These are phyloP conservation scores for Monosporascus sp. DNA, from an alignment of 2,329 filamentous ascomycete species.

Conservation along the genomic window DNA sequence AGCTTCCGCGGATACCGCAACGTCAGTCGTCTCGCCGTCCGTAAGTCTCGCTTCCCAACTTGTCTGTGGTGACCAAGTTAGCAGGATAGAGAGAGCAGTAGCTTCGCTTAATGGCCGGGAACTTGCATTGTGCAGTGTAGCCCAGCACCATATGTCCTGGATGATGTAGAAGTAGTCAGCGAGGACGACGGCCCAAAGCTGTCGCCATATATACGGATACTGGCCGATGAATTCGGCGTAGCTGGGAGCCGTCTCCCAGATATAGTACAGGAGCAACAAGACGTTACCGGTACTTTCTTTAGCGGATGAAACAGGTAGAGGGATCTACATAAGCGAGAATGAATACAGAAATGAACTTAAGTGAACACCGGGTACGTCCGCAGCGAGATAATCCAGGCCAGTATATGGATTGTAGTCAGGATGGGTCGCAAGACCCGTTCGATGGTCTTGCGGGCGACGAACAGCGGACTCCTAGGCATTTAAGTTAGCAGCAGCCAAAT, in stretches of 20 bases:
- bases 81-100: too few species aligned
- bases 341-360: constrained; percentile 7
- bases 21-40: too few species aligned
- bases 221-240: constrained; percentile 41
- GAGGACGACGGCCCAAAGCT: constrained; percentile 2
- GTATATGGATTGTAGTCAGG: constrained; percentile 1
- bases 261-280: constrained; percentile 41
- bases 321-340: background rate
- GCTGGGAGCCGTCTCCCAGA: constrained; percentile 31
- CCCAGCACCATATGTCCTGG: constrained; percentile 2
- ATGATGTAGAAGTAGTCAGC: constrained; percentile 6
- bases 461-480: background rate
- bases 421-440: constrained; percentile 2
- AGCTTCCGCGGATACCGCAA: too few species aligned
- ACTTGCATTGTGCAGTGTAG: constrained; percentile 39
- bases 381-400: background rate
- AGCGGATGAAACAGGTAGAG: background rate
- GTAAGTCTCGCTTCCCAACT: too few species aligned
- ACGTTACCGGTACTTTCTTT: constrained; percentile 29
- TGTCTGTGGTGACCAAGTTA: too few species aligned
- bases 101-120: background rate
- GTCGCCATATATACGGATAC: constrained; percentile 20
- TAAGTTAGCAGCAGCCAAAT: background rate
- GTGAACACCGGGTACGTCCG: background rate
- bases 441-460: constrained; percentile 2